These are phyloP conservation scores for Capillidium rhysosporum DNA, from an alignment of 371 early-diverging fungal genomes.

Conservation along the genomic window DNA sequence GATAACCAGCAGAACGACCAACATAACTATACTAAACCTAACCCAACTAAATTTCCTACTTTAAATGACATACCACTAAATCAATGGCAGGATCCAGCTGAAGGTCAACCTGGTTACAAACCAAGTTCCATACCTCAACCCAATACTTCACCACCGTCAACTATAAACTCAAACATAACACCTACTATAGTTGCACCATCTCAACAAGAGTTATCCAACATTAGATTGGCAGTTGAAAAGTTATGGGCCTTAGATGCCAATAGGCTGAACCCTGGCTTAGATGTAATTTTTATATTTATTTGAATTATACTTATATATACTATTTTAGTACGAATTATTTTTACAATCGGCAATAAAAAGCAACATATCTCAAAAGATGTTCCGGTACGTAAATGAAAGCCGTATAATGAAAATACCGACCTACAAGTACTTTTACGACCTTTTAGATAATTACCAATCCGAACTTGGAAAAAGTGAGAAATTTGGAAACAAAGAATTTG, in stretches of 20 bases:
- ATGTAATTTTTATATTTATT: constrained; percentile 11
- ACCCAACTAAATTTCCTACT: neutral
- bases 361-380: constrained; percentile 10
- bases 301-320: neutral
- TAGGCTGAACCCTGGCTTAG: constrained; percentile 15
- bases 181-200: constrained; percentile 4
- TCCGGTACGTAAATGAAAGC: constrained; percentile 12
- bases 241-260: constrained; percentile 20
- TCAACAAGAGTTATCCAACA: constrained; percentile 6
- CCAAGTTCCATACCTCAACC: constrained; percentile 1
- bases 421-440: constrained; percentile 13
- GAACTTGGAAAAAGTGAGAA: constrained; percentile 17
- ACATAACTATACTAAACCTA: neutral
- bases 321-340: constrained; percentile 6
- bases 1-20: neutral
- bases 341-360: neutral
- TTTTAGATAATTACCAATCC: constrained; percentile 21
- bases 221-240: constrained; percentile 10
- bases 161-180: neutral
- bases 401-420: constrained; percentile 14
- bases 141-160: neutral
- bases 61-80: constrained; percentile 5
- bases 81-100: constrained; percentile 8
- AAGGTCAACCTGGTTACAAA: constrained; percentile 5
- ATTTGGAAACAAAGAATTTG: constrained; percentile 9